A percentile compares a stretch with the other conserved stretches of the same genome.
Conservation (phyloP, 345 rosid genomes). For the Geranium rotundifolium region DNA sequence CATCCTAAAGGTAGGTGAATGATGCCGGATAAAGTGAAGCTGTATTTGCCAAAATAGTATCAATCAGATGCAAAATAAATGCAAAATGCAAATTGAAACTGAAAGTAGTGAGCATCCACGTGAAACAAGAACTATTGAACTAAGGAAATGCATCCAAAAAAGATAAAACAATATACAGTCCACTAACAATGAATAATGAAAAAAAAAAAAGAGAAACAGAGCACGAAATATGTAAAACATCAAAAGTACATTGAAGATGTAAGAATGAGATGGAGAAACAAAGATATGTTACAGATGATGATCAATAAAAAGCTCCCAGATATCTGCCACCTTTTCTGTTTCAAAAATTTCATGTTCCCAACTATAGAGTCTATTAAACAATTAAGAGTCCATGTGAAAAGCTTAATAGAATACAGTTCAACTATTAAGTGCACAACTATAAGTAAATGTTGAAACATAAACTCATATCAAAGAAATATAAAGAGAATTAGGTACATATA, state of each 20-base stretch:
- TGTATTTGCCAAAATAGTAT: constrained; percentile 14
- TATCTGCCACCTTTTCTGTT: not conserved
- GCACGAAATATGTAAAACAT: not conserved
- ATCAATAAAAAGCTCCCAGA: too few relatives aligned
- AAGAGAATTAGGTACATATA: too few relatives aligned
- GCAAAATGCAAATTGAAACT: not conserved
- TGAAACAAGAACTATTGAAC: not conserved
- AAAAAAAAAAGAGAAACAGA: not conserved
- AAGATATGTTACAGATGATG: not conserved
- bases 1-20: constrained; percentile 28
- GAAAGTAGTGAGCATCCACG: not conserved
- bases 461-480: too few relatives aligned
- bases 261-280: not conserved
- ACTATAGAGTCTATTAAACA: not conserved
- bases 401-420: too few relatives aligned
- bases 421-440: too few relatives aligned
- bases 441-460: not conserved
- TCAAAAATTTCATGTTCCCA: not conserved
- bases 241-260: not conserved
- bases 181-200: not conserved
- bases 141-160: not conserved
- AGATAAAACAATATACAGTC: not conserved
- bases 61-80: not conserved
- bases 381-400: too few relatives aligned
- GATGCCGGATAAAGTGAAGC: constrained; percentile 70